Evolutionary conservation across 2,329 filamentous ascomycete genomes (phyloP), one percentile per base, ranked within the genome.

Genomic region (Aspergillus niger): DNA sequence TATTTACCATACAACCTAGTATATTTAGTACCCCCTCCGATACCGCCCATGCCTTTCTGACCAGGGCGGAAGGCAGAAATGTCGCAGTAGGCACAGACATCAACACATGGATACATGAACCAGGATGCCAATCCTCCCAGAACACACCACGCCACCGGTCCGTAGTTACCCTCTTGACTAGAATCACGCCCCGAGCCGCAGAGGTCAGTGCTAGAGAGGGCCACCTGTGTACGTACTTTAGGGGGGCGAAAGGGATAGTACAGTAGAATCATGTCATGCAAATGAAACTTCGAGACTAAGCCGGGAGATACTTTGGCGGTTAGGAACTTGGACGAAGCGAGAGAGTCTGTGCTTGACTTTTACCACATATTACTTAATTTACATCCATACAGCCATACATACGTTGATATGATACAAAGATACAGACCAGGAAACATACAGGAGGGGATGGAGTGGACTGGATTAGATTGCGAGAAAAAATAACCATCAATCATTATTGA

Each of bases 81-180:
- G 4, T 36, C 11, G 32, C 32, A 2, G 32, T 36, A 36, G 32
- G 32, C 32, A 36, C 32, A 36, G 32, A 43, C 39, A 20, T 8
- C 10, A n/a, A n/a, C 39, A n/a, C 39, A 20, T 47, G 20, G 20
- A 22, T 48, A 48, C 8, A 26, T 26, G 22, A 26, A 49, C 44
- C 44, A 49, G 24, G 44, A 49, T 49, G 44, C 26, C 44, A 49
- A 49, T 49, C 44, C 44, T 49, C 22, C 44, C 44, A 26, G 44
- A 26, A 26, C 44, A 28, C 24, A 49, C 44, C 44, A 49, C 44
- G 44, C 44, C 44, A 49, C 44, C 22, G 22, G 22, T 28, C 20
- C 24, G 26, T 26, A 36, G 11, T 36, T 15, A 36, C 32, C 11
- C 32, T 32, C 30, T 36, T 11, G 11, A 36, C 32, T 36, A 36